These are phyloP conservation scores for Mycena rebaudengoi DNA, from an alignment of 768 basidiomycete genomes.

Conservation along the genomic window DNA sequence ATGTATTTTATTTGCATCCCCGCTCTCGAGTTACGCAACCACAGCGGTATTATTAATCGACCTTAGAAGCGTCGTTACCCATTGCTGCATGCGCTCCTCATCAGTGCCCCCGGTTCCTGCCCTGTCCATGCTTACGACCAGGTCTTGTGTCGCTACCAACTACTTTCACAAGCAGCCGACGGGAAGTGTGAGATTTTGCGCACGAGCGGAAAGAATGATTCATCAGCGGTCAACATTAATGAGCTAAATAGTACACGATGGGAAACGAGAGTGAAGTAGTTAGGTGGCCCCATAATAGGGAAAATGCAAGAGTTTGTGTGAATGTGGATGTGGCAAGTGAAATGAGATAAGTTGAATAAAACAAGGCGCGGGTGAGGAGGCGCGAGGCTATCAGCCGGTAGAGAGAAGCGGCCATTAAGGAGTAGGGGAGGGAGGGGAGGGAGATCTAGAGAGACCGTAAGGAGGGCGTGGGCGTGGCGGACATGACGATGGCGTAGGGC, in stretches of 20 bases:
- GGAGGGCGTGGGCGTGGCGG: neutral
- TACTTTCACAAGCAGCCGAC: too few relatives aligned
- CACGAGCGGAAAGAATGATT: too few relatives aligned
- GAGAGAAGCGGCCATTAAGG: neutral
- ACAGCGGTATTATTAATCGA: too few relatives aligned
- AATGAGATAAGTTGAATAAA: neutral
- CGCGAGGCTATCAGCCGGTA: neutral
- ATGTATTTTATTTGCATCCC: too few relatives aligned
- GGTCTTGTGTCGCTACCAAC: too few relatives aligned
- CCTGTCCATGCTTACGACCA: too few relatives aligned
- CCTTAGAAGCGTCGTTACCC: too few relatives aligned
- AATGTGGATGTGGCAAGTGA: neutral
- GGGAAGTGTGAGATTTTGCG: too few relatives aligned
- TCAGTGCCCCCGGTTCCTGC: too few relatives aligned
- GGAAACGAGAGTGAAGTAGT: slow-evolving; percentile 35
- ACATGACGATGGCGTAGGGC: slow-evolving; percentile 18
- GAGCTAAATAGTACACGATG: slow-evolving; percentile 43
- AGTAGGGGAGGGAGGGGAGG: neutral
- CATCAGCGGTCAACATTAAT: slow-evolving; percentile 35
- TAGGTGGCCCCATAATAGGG: slow-evolving; percentile 31
- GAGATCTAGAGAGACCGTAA: neutral
- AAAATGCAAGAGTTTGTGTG: slow-evolving; percentile 23
- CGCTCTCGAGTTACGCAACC: too few relatives aligned
- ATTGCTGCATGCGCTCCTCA: too few relatives aligned
- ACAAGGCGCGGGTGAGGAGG: neutral